phyloP scores from a whole-genome alignment of 805 yeast genomes.

The Saturnispora serradocipensis region DNA sequence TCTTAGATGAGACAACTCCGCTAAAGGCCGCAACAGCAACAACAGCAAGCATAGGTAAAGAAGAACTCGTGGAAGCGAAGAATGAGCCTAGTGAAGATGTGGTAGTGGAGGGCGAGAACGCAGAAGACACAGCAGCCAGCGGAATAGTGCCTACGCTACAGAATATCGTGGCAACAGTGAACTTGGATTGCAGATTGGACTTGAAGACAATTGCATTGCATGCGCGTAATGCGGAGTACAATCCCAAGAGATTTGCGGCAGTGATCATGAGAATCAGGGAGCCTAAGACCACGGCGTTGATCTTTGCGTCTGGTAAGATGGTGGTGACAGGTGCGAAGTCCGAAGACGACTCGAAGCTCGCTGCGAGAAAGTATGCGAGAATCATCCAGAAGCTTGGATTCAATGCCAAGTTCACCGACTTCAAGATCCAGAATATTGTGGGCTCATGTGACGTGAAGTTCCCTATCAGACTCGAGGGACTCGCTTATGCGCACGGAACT shows the following conservation, averaged over 20 bases:
- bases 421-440: conserved; percentile 95
- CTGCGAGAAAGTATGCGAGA: conserved; percentile 95
- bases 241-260: conserved; percentile 98
- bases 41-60: background rate
- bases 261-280: conserved; percentile 99
- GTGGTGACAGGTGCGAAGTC: conserved; percentile 99
- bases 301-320: conserved; percentile 98
- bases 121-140: conserved; percentile 42
- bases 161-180: conserved; percentile 96
- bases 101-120: conserved; percentile 8
- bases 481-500: conserved; percentile 97
- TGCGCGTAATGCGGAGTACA: conserved; percentile 98
- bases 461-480: conserved; percentile 93
- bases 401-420: conserved; percentile 95
- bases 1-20: conserved; percentile 3
- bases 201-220: conserved; percentile 95
- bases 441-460: conserved; percentile 98
- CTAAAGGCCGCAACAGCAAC: background rate
- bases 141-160: conserved; percentile 95
- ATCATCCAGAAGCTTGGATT: conserved; percentile 96
- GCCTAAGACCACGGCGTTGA: conserved; percentile 95
- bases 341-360: conserved; percentile 96
- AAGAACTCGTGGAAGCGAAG: background rate
- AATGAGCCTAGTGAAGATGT: background rate
- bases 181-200: conserved; percentile 90